Percentiles rank a stretch among this genome's conserved stretches.
phyloP scores from a whole-genome alignment of 257 asterid genomes.

The Vinca minor region DNA sequence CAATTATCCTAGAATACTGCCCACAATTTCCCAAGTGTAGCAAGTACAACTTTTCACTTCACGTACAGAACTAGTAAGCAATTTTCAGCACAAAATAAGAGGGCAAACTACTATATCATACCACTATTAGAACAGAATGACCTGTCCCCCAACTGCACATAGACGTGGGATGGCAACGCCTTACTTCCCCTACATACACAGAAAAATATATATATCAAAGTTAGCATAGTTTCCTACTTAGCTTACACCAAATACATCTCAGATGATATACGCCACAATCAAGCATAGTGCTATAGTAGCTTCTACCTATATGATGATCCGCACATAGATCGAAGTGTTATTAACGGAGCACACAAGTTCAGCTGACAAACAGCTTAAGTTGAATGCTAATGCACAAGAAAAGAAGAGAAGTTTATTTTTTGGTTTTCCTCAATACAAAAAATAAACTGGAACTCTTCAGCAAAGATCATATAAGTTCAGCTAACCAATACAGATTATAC shows the following conservation, averaged over 20 bases:
- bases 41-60: conserved; percentile 6
- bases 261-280: not conserved
- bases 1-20: not conserved
- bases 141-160: conserved; percentile 42
- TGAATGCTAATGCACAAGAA: not conserved
- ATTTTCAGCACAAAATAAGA: not conserved
- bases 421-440: not conserved
- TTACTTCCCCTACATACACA: conserved; percentile 35
- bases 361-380: not conserved
- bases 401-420: not conserved
- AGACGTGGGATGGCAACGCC: conserved; percentile 15
- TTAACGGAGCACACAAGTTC: not conserved
- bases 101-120: conserved; percentile 22
- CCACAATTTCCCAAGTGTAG: not conserved
- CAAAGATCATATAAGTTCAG: not conserved
- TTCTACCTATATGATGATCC: not conserved
- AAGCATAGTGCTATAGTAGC: not conserved
- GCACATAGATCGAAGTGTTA: not conserved
- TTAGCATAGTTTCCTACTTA: not conserved
- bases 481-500: not conserved
- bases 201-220: not conserved
- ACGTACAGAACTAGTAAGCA: not conserved
- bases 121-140: conserved; percentile 64
- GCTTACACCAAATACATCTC: not conserved
- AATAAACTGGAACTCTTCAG: not conserved